Conservation (phyloP, 163 green algal species). For the Prototheca stagnorum region DNA sequence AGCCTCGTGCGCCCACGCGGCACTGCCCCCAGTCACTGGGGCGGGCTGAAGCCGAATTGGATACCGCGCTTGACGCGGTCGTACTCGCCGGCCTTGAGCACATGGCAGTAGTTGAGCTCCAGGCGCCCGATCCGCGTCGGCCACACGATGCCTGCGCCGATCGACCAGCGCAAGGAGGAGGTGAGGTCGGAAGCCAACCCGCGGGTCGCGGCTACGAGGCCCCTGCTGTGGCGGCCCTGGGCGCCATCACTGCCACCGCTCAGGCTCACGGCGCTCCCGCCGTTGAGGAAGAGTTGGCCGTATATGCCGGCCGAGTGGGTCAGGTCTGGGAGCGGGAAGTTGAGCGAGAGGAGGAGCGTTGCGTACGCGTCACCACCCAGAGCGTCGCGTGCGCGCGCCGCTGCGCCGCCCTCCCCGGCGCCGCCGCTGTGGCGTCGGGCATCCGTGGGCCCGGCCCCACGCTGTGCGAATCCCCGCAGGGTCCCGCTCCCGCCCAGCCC, state of each 20-base stretch:
- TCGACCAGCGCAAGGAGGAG: background rate
- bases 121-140: slow-evolving; percentile 16
- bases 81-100: slow-evolving; percentile 5
- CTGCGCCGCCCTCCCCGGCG: background rate
- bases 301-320: slow-evolving; percentile 17
- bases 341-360: slow-evolving; percentile 21
- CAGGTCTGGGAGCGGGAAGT: slow-evolving; percentile 21
- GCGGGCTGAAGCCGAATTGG: slow-evolving; percentile 22
- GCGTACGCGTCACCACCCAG: slow-evolving; percentile 22
- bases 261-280: slow-evolving; percentile 8
- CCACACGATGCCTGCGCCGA: slow-evolving; percentile 21
- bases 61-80: slow-evolving; percentile 12
- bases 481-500: slow-evolving; percentile 6
- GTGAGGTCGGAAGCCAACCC: background rate
- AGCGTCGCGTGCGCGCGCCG: slow-evolving; percentile 7
- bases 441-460: slow-evolving; percentile 22
- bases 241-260: background rate
- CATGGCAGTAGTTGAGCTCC: slow-evolving; percentile 16
- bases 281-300: slow-evolving; percentile 31
- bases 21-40: background rate
- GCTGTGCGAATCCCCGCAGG: slow-evolving; percentile 27
- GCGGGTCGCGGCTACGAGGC: background rate
- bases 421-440: slow-evolving; percentile 2
- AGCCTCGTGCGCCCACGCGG: background rate
- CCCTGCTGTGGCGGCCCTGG: background rate